Base-by-base conservation (phyloP, 108 stramenopile genomes). In the Asterionellopsis glacialis region DNA sequence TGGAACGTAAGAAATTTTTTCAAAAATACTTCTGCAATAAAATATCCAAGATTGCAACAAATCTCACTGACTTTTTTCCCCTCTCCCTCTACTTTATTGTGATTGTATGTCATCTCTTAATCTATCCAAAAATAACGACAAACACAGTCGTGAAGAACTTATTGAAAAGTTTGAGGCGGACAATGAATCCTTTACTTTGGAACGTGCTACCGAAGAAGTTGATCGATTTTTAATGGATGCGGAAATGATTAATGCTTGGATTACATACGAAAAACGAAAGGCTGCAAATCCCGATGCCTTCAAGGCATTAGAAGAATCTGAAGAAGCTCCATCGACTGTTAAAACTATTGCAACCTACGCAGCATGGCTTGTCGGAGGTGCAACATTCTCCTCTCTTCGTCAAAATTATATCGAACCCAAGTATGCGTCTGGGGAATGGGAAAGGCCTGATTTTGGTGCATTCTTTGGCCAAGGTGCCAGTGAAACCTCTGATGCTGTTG, bases 181-280 rank as follows among this genome's bases (percentile, higher is more conserved):
- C 66, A 82, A 83, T 33, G 68, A 77, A 24, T 57, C 51, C 40
- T 74, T 81, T 53, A 59, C 73, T 42, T 50, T 48, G 33, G 67
- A 66, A 11, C 27, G 70, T 24, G 74, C 71, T 49, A 63, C 69
- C 58, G 26, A 45, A 40, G 86, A 88, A 70, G 87, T 85, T 10
- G 71, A 76, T 57, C 83, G 73, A 69, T 90, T 86, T 59, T 64
- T 90, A 52, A 65, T 93, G 68, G 91, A 93, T 55, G 68, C 68
- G 5, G 91, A 93, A 74, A 87, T 83, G 72, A 74, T 93, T 47
- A 74, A 87, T 27, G 48, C 75, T 12, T 82, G 65, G 50, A 80
- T 90, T 57, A 75, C 75, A 69, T 93, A 70, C 63, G 52, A 71
- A 22, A 74, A 81, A 54, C 67, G 70, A 19, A 84, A 81, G 57